Evolutionary conservation across 2,329 filamentous ascomycete species (phyloP).

Genomic region (Xenosphaeropsis pyriputrescens): DNA sequence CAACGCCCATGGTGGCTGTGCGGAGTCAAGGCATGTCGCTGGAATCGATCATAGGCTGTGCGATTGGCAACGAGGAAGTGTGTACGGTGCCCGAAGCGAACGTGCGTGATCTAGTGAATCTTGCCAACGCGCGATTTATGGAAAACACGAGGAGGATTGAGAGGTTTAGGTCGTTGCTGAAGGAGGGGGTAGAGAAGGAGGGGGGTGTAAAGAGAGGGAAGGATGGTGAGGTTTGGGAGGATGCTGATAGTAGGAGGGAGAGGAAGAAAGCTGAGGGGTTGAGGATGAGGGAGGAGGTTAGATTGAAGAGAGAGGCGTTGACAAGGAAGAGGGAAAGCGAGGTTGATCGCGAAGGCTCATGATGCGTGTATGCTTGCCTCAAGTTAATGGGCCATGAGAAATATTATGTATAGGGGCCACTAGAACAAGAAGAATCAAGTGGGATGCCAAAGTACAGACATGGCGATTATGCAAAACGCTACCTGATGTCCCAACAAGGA

Average conservation of each 20-base stretch:
- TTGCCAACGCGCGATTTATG: constrained; percentile 62
- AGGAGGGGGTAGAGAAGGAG: constrained; percentile 5
- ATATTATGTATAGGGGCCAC: too few species aligned
- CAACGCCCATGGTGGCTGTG: constrained; percentile 67
- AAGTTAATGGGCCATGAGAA: too few species aligned
- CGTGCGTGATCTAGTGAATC: constrained; percentile 46
- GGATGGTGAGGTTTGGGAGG: constrained; percentile 36
- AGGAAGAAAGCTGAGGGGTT: constrained; percentile 45
- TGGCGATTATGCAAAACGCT: too few species aligned
- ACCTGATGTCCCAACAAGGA: too few species aligned
- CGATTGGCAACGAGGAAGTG: constrained; percentile 23
- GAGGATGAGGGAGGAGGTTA: constrained; percentile 22
- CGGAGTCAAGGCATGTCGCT: constrained; percentile 71
- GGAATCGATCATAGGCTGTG: constrained; percentile 62
- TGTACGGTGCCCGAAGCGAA: constrained; percentile 52
- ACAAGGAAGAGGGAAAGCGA: too few species aligned
- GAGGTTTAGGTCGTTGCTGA: constrained; percentile 37
- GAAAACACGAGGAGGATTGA: constrained; percentile 55
- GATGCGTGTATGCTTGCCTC: too few species aligned
- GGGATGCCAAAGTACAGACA: too few species aligned
- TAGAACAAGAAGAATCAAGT: too few species aligned
- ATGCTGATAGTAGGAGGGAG: constrained; percentile 32
- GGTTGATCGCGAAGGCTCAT: too few species aligned
- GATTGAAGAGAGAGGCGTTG: not conserved
- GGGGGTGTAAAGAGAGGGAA: constrained; percentile 11